Percentiles rank a stretch among this genome's conserved stretches.
phyloP scores from a whole-genome alignment of 805 yeast genomes.

The Myxozyma monticola region DNA sequence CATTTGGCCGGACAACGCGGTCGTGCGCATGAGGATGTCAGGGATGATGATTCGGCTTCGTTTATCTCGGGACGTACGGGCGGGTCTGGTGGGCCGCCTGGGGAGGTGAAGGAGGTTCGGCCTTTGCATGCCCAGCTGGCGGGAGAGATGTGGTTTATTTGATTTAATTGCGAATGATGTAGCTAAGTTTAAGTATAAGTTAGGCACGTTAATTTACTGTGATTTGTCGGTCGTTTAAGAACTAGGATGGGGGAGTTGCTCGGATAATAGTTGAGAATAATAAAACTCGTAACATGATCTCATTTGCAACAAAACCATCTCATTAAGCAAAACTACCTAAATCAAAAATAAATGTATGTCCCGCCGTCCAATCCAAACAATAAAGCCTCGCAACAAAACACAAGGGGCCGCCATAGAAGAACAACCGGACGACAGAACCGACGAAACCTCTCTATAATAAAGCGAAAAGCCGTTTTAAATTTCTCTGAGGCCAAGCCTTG shows the following conservation, averaged over 20 bases:
- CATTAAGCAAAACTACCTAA: too few relatives aligned
- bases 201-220: too few relatives aligned
- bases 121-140: conserved; percentile 10
- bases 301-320: too few relatives aligned
- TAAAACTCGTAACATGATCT: too few relatives aligned
- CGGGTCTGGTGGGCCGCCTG: not conserved
- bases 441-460: not conserved
- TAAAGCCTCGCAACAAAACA: not conserved
- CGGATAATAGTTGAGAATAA: too few relatives aligned
- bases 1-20: conserved; percentile 41
- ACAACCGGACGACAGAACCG: conserved; percentile 7
- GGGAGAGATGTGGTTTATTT: conserved; percentile 14
- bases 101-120: conserved; percentile 1
- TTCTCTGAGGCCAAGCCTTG: conserved; percentile 13
- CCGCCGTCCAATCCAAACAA: conserved; percentile 10
- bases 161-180: not conserved
- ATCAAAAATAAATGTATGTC: conserved; percentile 7
- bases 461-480: conserved; percentile 1
- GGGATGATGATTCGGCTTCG: conserved; percentile 10
- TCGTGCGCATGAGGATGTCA: conserved; percentile 34
- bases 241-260: too few relatives aligned
- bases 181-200: not conserved
- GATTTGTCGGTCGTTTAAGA: too few relatives aligned
- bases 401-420: not conserved
- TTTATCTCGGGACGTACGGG: conserved; percentile 8